phyloP scores from a whole-genome alignment of 495 filamentous ascomycete species.

The Darksidea phi region DNA sequence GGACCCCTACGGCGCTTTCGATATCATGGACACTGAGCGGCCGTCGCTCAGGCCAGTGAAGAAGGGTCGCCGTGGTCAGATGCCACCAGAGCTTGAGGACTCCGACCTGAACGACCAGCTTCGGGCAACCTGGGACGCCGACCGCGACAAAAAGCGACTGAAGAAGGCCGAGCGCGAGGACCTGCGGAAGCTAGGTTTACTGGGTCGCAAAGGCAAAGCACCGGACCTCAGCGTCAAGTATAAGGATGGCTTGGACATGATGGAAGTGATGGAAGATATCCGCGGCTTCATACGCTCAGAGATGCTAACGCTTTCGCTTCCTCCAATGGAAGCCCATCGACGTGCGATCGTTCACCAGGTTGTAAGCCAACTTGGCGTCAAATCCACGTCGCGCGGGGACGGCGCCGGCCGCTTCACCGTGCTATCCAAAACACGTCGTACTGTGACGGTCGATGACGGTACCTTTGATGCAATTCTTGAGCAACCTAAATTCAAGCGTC shows the following conservation, averaged over 20 bases:
- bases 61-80: constrained; percentile 54
- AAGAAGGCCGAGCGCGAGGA: constrained; percentile 78
- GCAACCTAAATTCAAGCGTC: constrained; percentile 40
- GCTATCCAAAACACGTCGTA: constrained; percentile 69
- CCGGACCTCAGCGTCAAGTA: constrained; percentile 72
- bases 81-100: constrained; percentile 64
- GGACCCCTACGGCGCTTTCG: constrained; percentile 70
- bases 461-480: constrained; percentile 27
- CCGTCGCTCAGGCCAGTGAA: constrained; percentile 56
- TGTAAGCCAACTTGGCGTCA: constrained; percentile 67
- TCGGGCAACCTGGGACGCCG: constrained; percentile 64
- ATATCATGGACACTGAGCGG: constrained; percentile 79
- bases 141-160: constrained; percentile 76
- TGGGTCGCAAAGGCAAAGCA: constrained; percentile 64
- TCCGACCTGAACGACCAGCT: constrained; percentile 68
- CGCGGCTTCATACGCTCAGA: constrained; percentile 64
- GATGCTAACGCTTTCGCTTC: constrained; percentile 67
- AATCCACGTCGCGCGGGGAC: constrained; percentile 78
- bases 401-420: constrained; percentile 72
- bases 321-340: constrained; percentile 75
- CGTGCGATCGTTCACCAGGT: constrained; percentile 77
- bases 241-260: constrained; percentile 63
- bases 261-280: constrained; percentile 72
- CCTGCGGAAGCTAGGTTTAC: constrained; percentile 71
- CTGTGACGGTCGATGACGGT: constrained; percentile 52